Evolutionary conservation across 2,329 filamentous ascomycete species (phyloP), one percentile per base, ranked within the genome.

Genomic region (Emergomyces pasteurianus): DNA sequence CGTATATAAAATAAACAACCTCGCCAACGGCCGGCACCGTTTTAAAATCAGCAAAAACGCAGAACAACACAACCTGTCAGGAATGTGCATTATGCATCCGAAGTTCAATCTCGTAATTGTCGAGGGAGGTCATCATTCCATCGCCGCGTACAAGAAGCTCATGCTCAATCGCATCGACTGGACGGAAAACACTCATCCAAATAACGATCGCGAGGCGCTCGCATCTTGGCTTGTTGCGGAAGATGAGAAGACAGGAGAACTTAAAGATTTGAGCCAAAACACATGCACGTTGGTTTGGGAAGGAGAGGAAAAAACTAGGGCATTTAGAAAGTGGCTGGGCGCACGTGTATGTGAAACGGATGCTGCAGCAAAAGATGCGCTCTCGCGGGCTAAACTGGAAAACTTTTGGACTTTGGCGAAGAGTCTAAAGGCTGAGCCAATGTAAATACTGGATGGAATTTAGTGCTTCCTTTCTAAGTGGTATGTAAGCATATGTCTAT

Each of bases 121-220:
- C 1, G 95, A 99, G 73, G 94, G 92, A 40, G 94, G 94, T 46
- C 80, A 86, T 62, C 87, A 94, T 77, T 88, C 87, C 62, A 88
- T 94, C 71, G 85, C 84, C 58, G 86, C 87, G 64, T 97, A 92
- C 79, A 90, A 88, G 73, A 96, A 96, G 73, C 81, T 99, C 36
- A 92, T 99, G 89, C 80, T 95, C 50, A 87, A 92, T 67, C 90
- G 94, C 55, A 91, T 97, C 69, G 88, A 95, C 73, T 99, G 95
- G 94, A 88, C 88, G 2, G 92, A 97, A 71, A 96, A 95, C 67
- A 82, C 84, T 0, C 85, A 86, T 2, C 86, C 91, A 0, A 80
- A 84, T 46, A 80, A 84, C 49, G 80, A 69, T 10, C 79, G 81
- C 61, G 83, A 83, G 62, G 81, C 83, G 1, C 80, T 86, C 54